A percentile compares a stretch with the other conserved stretches of the same genome.
Evolutionary conservation across 768 basidiomycete genomes (phyloP).

Genomic region (Gymnopilus junonius): DNA sequence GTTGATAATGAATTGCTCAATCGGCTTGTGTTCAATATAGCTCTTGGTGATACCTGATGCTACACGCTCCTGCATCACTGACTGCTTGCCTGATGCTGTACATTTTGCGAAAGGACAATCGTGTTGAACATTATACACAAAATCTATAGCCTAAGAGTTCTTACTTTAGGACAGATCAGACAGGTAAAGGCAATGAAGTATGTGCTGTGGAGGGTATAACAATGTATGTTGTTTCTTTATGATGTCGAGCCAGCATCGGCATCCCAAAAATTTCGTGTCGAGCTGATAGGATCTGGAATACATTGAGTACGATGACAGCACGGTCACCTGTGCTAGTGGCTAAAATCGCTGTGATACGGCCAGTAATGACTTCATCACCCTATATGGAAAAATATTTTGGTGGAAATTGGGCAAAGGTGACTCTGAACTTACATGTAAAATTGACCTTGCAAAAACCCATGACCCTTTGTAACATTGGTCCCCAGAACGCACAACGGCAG

Average conservation of each 20-base stretch:
- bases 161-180: too few species aligned
- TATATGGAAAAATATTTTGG: conserved; percentile 4
- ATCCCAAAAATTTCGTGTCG: conserved; percentile 26
- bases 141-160: conserved; percentile 14
- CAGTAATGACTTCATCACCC: conserved; percentile 13
- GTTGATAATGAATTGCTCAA: conserved; percentile 19
- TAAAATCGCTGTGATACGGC: conserved; percentile 24
- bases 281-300: conserved; percentile 18
- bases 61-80: conserved; percentile 13
- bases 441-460: conserved; percentile 29
- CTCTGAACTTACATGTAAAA: conserved; percentile 12
- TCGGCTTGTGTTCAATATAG: conserved; percentile 16
- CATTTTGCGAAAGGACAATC: conserved; percentile 23
- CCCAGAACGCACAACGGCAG: conserved; percentile 18
- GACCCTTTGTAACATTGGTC: conserved; percentile 26
- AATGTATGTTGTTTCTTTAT: conserved; percentile 7
- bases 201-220: conserved; percentile 20
- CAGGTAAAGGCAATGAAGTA: neutral
- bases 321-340: conserved; percentile 2
- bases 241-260: conserved; percentile 21
- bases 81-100: conserved; percentile 15
- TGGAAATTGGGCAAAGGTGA: neutral
- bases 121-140: conserved; percentile 27
- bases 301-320: conserved; percentile 20
- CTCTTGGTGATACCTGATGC: conserved; percentile 1